Percentiles rank a stretch among this genome's conserved stretches.
Conservation (phyloP, 2,329 filamentous ascomycete genomes). For the Balansia obtecta region DNA sequence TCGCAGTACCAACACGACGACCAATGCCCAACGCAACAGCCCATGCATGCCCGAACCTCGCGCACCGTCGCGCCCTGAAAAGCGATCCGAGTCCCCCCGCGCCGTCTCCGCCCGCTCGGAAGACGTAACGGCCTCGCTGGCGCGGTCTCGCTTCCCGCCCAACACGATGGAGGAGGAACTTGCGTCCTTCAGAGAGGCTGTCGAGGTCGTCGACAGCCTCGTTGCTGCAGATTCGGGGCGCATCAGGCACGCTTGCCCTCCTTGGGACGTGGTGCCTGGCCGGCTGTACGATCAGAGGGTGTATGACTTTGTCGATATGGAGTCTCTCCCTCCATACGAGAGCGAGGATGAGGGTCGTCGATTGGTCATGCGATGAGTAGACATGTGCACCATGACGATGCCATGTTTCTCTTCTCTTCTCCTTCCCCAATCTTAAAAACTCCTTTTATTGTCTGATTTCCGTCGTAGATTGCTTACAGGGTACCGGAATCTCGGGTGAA, state of each 20-base stretch:
- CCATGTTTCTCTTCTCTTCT: not conserved
- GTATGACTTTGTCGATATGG: conserved; percentile 2
- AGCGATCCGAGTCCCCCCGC: not conserved
- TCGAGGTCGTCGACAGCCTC: conserved; percentile 32
- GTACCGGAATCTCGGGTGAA: no score
- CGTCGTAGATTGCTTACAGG: no score
- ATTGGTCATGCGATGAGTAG: not conserved
- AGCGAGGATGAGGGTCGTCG: not conserved
- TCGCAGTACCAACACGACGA: not conserved
- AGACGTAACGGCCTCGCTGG: conserved; percentile 4
- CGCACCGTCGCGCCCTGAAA: not conserved
- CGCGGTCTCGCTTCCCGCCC: not conserved
- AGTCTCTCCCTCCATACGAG: conserved; percentile 18
- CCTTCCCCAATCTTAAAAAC: not conserved
- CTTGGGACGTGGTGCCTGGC: not conserved
- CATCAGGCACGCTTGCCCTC: not conserved
- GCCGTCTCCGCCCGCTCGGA: not conserved
- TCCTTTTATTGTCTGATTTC: no score
- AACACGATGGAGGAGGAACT: conserved; percentile 35
- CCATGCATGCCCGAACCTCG: no score
- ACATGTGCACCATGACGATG: not conserved
- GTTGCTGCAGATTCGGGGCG: conserved; percentile 30
- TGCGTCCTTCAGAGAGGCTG: conserved; percentile 32
- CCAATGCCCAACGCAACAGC: no score
- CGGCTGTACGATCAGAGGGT: not conserved